Base-by-base conservation (phyloP, 345 rosid genomes). In the Corchorus capsularis region DNA sequence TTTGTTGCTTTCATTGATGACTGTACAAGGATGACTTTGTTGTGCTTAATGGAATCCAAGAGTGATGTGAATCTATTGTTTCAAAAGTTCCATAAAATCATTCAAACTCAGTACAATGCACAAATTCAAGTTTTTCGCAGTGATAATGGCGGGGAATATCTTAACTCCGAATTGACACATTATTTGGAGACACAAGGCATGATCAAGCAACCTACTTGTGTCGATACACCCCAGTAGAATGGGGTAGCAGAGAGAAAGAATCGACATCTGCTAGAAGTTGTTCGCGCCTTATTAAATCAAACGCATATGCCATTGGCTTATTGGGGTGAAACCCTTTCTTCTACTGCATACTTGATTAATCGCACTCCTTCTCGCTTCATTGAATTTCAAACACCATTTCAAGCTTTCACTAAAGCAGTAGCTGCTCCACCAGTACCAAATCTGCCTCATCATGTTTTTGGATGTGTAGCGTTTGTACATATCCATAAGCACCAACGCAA, bases 1-100 rank as follows among this genome's bases (percentile, higher is more conserved):
- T 49, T 62, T 52, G 50, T 50, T 27, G 63, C 62, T 8, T 75
- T 63, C 49, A 64, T 52, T 27, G 71, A 75, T 74, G 32, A 61
- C 27, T 74, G 77, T 13, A 74, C 46, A 1, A 59, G 13, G 9
- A 32, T 62, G 37, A 75, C 63, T 17, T 75, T 63, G 61, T 11
- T 63, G 1, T 75, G 71, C 3, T 35, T 62, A 2, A 60, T 61
- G 56, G 61, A 61, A 15, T 74, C 75, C 2, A 60, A 73, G 60
- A 3, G 22, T 10, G 3, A 20, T 19, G 64, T 72, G 37, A 56
- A 55, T 16, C 39, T 39, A 4, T 39, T 56, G 8, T 72, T 55
- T 49, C 19, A 75, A 20, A 67, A 34, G 1, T 56, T 76, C 15
- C 46, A 71, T 54, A 77, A 63, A 35, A 71, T 71, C 43, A 12